Percentiles rank a stretch among this genome's conserved stretches.
These are phyloP conservation scores for Medicago ruthenica DNA, from an alignment of 306 rosid genomes.

Conservation along the genomic window DNA sequence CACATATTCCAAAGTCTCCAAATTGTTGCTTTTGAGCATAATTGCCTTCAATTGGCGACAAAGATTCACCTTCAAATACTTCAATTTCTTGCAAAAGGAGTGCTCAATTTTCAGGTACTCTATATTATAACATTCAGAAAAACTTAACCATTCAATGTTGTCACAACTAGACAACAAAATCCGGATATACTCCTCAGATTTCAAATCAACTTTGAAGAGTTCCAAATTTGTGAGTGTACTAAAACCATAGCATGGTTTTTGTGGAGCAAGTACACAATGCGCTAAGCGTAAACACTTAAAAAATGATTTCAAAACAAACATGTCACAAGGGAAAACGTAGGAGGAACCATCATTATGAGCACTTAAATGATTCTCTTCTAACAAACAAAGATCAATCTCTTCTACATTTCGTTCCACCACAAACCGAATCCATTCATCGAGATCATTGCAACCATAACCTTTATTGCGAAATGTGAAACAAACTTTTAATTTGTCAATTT, in stretches of 20 bases:
- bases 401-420: conserved; percentile 35
- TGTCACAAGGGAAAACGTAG: conserved; percentile 45
- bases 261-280: conserved; percentile 45
- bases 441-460: not conserved
- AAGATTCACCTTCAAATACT: conserved; percentile 41
- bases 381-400: conserved; percentile 48
- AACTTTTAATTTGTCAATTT: conserved; percentile 34
- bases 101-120: conserved; percentile 21
- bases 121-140: conserved; percentile 37
- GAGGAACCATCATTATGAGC: conserved; percentile 12
- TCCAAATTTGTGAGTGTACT: conserved; percentile 31
- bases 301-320: not conserved
- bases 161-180: conserved; percentile 34
- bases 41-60: conserved; percentile 38
- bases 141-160: conserved; percentile 39
- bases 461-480: conserved; percentile 37
- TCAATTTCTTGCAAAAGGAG: conserved; percentile 41
- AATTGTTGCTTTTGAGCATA: conserved; percentile 9
- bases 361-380: conserved; percentile 31
- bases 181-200: not conserved
- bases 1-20: conserved; percentile 46
- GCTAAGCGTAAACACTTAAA: conserved; percentile 41
- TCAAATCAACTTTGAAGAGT: conserved; percentile 43
- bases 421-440: conserved; percentile 42
- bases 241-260: conserved; percentile 6